A percentile compares a stretch with the other conserved stretches of the same genome.
Evolutionary conservation across 2,329 filamentous ascomycete genomes (phyloP).

Genomic region (Septoria petroselini): DNA sequence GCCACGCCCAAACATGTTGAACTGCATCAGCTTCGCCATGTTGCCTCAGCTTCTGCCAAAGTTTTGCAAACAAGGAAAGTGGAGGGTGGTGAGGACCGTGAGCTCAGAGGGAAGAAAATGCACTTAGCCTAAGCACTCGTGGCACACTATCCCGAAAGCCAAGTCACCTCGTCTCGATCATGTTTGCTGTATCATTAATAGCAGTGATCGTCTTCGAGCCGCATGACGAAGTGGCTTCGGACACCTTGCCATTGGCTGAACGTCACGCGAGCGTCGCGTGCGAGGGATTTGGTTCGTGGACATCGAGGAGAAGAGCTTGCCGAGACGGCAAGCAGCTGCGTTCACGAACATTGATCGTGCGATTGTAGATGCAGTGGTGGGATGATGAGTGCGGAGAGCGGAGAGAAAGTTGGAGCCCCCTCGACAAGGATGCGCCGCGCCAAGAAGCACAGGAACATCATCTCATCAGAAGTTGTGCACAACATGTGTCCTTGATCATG

Average conservation of each 20-base stretch:
- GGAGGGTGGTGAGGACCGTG: no score
- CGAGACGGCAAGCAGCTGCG: no score
- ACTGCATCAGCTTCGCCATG: slow-evolving; percentile 22
- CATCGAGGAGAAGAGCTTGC: no score
- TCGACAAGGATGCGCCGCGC: no score
- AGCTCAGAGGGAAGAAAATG: slow-evolving; percentile 3
- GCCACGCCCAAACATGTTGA: slow-evolving; percentile 35
- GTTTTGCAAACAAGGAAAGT: not conserved
- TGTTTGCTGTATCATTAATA: slow-evolving; percentile 2
- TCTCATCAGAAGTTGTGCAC: no score
- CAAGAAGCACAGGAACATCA: no score
- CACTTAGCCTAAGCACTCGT: slow-evolving; percentile 9
- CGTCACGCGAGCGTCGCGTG: slow-evolving; percentile 15
- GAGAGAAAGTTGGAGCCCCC: not conserved
- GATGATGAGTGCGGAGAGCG: not conserved
- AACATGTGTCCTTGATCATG: no score
- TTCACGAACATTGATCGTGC: not conserved
- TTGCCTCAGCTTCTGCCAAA: not conserved
- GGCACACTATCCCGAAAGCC: slow-evolving; percentile 2
- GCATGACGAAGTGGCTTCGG: slow-evolving; percentile 16
- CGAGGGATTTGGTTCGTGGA: not conserved
- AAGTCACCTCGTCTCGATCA: not conserved
- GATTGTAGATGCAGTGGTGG: not conserved
- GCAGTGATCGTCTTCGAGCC: slow-evolving; percentile 15
- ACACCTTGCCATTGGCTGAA: slow-evolving; percentile 9